Percentiles rank a stretch among this genome's conserved stretches.
Evolutionary conservation across 169 alveolate genomes (phyloP).

Genomic region (Miamiensis avidus): DNA sequence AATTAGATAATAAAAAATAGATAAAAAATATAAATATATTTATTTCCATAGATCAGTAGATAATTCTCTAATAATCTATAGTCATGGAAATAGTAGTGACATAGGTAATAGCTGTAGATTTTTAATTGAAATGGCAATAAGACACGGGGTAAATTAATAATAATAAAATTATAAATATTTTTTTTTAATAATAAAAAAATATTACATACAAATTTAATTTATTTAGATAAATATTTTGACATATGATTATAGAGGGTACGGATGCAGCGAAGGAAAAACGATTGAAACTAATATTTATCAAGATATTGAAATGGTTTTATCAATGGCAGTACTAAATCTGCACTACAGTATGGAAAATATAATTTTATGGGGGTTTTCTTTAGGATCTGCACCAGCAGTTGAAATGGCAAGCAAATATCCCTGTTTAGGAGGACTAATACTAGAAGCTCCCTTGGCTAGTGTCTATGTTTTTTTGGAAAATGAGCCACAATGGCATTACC

Average conservation of each 20-base stretch:
- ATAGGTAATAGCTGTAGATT: conserved; percentile 30
- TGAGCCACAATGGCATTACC: neutral
- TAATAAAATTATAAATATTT: neutral
- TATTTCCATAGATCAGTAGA: neutral
- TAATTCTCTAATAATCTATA: conserved; percentile 27
- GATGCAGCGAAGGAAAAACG: conserved; percentile 30
- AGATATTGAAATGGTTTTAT: conserved; percentile 39
- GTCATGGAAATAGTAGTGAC: conserved; percentile 55
- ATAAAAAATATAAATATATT: too few relatives aligned
- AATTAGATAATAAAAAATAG: too few relatives aligned
- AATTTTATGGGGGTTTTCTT: conserved; percentile 45
- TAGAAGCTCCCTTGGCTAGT: conserved; percentile 46
- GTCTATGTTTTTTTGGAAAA: conserved; percentile 29
- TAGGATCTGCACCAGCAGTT: conserved; percentile 45
- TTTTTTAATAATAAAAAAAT: neutral
- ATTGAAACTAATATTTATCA: conserved; percentile 30
- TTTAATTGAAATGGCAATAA: conserved; percentile 6
- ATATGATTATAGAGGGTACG: conserved; percentile 53
- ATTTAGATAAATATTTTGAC: conserved; percentile 30
- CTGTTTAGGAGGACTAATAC: conserved; percentile 35
- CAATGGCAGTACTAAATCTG: conserved; percentile 17
- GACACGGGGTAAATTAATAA: conserved; percentile 20
- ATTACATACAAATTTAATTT: neutral
- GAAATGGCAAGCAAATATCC: conserved; percentile 30
- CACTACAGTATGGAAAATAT: conserved; percentile 22